Evolutionary conservation across 176 grass and related monocot species (phyloP).

Genomic region (Dactylis glomerata): DNA sequence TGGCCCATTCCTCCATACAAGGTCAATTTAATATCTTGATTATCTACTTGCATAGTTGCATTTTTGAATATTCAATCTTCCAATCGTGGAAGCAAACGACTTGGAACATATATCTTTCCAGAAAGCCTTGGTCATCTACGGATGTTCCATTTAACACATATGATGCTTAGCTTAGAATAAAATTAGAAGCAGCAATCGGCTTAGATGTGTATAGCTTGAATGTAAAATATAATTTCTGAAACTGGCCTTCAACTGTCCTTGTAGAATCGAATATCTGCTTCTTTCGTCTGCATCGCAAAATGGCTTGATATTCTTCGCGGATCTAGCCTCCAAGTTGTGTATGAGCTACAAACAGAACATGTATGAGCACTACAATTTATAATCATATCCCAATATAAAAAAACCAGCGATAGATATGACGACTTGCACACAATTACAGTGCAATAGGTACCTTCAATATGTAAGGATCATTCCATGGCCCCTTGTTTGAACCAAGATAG

Average conservation of each 20-base stretch:
- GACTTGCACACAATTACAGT: no score
- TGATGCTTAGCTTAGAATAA: conserved; percentile 10
- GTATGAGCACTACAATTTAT: conserved; percentile 3
- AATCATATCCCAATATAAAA: background rate
- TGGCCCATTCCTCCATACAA: no score
- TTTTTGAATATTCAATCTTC: no score
- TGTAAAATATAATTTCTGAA: conserved; percentile 1
- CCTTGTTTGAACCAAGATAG: conserved; percentile 89
- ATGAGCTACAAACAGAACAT: conserved; percentile 45
- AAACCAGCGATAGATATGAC: no score
- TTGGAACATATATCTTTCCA: no score
- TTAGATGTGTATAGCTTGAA: background rate
- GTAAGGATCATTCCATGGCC: conserved; percentile 62
- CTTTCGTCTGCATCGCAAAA: conserved; percentile 52
- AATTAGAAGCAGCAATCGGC: background rate
- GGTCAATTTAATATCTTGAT: no score
- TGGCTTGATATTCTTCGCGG: conserved; percentile 44
- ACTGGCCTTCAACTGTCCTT: conserved; percentile 57
- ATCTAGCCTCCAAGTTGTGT: conserved; percentile 55
- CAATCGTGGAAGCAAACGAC: no score
- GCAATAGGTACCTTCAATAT: no score
- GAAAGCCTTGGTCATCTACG: no score
- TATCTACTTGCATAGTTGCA: no score
- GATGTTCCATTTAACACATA: background rate
- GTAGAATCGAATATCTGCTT: conserved; percentile 21